phyloP scores from a whole-genome alignment of 345 rosid species.

The Aurinia saxatilis region DNA sequence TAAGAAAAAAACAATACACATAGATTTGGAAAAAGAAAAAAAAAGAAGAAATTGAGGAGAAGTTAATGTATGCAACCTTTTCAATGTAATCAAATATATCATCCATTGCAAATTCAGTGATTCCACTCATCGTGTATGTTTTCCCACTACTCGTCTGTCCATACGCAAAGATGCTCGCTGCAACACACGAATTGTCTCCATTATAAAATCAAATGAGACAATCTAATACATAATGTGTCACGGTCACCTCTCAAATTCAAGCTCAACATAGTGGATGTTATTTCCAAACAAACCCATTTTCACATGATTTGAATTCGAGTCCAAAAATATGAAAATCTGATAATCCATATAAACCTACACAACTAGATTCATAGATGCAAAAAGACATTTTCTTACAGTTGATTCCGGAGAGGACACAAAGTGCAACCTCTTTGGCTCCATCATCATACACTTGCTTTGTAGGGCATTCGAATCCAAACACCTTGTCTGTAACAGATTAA shows the following conservation, averaged over 20 bases:
- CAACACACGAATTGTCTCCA: background rate
- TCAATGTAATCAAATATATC: slow-evolving; percentile 54
- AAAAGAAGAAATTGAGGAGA: background rate
- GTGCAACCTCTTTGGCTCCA: slow-evolving; percentile 55
- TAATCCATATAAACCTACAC: no score
- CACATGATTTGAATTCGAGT: no score
- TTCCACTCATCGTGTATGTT: slow-evolving; percentile 71
- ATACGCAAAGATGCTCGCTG: slow-evolving; percentile 72
- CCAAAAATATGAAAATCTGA: no score
- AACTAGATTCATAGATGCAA: background rate
- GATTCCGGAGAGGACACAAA: slow-evolving; percentile 55
- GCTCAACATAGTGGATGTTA: no score
- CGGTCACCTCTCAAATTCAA: no score
- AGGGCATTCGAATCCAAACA: slow-evolving; percentile 40
- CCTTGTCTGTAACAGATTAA: slow-evolving; percentile 39
- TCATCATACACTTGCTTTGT: slow-evolving; percentile 54
- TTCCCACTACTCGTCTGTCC: slow-evolving; percentile 89
- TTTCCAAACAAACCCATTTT: no score
- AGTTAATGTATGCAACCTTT: slow-evolving; percentile 30
- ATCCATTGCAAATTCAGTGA: slow-evolving; percentile 44
- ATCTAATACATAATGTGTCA: no score
- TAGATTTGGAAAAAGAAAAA: no score
- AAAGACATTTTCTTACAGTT: slow-evolving; percentile 46
- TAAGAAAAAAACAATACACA: background rate
- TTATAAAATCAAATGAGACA: background rate